These are phyloP conservation scores for Candida morakotiae DNA, from an alignment of 805 yeast species.

Conservation along the genomic window DNA sequence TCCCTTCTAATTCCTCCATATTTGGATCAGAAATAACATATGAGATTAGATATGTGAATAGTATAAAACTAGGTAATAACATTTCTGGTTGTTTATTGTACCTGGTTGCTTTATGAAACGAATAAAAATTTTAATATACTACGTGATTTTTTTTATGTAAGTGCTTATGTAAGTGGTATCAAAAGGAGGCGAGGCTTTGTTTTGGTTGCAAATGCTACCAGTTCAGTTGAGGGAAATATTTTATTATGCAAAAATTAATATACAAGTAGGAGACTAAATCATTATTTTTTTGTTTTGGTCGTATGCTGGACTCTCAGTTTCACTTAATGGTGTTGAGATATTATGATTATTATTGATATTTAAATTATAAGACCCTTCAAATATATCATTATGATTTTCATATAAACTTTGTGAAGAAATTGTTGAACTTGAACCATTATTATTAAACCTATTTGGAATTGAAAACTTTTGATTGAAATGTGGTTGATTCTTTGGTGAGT, in stretches of 20 bases:
- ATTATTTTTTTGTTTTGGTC: background rate
- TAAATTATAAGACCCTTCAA: background rate
- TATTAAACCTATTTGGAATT: background rate
- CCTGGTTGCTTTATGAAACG: no score
- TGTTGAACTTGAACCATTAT: slow-evolving; percentile 2
- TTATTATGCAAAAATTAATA: no score
- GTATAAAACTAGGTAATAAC: slow-evolving; percentile 1
- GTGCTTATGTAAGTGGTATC: no score
- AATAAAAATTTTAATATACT: no score
- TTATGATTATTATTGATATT: background rate
- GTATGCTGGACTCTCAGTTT: slow-evolving; percentile 15
- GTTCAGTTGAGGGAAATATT: no score
- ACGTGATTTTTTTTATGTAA: no score
- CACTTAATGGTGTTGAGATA: slow-evolving; percentile 30
- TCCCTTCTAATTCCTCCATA: slow-evolving; percentile 62
- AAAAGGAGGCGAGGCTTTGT: no score
- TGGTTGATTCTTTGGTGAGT: background rate
- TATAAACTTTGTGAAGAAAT: background rate
- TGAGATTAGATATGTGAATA: slow-evolving; percentile 4
- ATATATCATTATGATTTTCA: background rate
- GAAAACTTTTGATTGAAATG: background rate
- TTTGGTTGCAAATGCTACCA: no score
- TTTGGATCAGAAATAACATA: slow-evolving; percentile 27
- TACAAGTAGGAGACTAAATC: no score
- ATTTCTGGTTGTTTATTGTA: no score